A percentile compares a stretch with the other conserved stretches of the same genome.
Conservation (phyloP, 2,329 filamentous ascomycete genomes). For the Nigrospora oryzae region DNA sequence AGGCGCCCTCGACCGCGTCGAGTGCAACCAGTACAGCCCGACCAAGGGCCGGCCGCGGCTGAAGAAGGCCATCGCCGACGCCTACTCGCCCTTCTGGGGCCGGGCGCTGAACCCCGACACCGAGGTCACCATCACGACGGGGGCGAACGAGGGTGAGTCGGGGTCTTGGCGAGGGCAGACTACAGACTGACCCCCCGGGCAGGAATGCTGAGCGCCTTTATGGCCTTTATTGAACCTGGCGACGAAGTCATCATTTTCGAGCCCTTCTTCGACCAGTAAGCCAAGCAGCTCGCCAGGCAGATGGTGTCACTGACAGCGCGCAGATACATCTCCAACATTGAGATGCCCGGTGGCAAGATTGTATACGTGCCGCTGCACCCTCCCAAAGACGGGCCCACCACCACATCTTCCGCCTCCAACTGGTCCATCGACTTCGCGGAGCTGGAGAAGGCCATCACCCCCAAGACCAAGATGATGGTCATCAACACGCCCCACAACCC, state of each 20-base stretch:
- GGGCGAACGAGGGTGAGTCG: conserved; percentile 63
- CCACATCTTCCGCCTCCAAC: conserved; percentile 76
- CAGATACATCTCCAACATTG: conserved; percentile 91
- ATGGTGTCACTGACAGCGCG: neutral
- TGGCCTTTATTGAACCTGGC: conserved; percentile 90
- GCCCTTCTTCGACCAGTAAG: conserved; percentile 93
- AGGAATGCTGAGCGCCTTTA: conserved; percentile 93
- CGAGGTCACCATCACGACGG: conserved; percentile 91
- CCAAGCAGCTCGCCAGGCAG: neutral
- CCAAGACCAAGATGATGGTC: conserved; percentile 94
- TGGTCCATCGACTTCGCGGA: conserved; percentile 83
- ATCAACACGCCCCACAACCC: conserved; percentile 85
- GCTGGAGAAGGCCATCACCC: conserved; percentile 72
- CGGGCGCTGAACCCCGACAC: conserved; percentile 76
- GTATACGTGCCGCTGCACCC: conserved; percentile 94
- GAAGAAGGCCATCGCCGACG: conserved; percentile 85
- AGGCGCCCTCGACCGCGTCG: conserved; percentile 77
- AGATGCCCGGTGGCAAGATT: conserved; percentile 93
- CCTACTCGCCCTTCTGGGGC: conserved; percentile 86
- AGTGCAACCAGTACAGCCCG: conserved; percentile 98
- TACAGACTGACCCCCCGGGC: neutral
- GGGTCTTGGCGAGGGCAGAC: too few species aligned
- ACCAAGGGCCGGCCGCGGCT: conserved; percentile 88
- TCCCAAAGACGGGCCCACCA: conserved; percentile 67
- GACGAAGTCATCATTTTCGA: conserved; percentile 98